Conservation (phyloP, 2,329 filamentous ascomycete species). For the Trichoderma koningiopsis region DNA sequence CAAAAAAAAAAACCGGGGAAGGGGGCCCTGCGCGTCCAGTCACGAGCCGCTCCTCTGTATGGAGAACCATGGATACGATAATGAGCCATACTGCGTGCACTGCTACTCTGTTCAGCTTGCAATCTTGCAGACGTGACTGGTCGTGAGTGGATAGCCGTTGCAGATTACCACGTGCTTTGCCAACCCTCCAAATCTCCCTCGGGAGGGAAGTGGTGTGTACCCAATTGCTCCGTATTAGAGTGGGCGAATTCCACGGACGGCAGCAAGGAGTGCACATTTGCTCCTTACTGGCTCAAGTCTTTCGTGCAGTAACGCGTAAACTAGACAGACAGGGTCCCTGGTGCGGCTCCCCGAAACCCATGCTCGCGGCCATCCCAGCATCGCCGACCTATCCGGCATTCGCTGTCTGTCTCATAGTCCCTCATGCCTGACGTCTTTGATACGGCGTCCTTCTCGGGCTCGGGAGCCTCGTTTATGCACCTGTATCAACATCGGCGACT, state of each 20-base stretch:
- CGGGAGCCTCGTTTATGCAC: not conserved
- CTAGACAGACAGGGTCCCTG: slow-evolving; percentile 14
- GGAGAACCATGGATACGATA: not conserved
- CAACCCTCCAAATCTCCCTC: slow-evolving; percentile 17
- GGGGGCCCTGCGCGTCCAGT: not conserved
- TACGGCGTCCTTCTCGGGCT: not conserved
- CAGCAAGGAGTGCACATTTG: not conserved
- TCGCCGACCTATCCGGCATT: slow-evolving; percentile 22
- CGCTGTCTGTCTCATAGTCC: not conserved
- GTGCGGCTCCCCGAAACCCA: slow-evolving; percentile 19
- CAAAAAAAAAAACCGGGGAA: not conserved
- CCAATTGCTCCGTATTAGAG: slow-evolving; percentile 11
- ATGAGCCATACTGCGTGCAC: not conserved
- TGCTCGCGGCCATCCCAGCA: slow-evolving; percentile 15
- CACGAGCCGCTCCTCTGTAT: slow-evolving; percentile 1
- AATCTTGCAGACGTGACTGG: not conserved
- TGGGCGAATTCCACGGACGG: not conserved
- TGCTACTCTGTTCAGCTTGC: not conserved
- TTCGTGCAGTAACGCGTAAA: slow-evolving; percentile 18
- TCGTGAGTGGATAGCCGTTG: not conserved
- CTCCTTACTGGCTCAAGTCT: slow-evolving; percentile 13
- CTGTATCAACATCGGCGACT: slow-evolving; percentile 8
- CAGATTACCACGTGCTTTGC: slow-evolving; percentile 20
- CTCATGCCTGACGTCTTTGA: not conserved
- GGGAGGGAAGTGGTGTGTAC: slow-evolving; percentile 7